Evolutionary conservation across 164 flowering plant genomes (phyloP).

Genomic region (Vitis cinerea): DNA sequence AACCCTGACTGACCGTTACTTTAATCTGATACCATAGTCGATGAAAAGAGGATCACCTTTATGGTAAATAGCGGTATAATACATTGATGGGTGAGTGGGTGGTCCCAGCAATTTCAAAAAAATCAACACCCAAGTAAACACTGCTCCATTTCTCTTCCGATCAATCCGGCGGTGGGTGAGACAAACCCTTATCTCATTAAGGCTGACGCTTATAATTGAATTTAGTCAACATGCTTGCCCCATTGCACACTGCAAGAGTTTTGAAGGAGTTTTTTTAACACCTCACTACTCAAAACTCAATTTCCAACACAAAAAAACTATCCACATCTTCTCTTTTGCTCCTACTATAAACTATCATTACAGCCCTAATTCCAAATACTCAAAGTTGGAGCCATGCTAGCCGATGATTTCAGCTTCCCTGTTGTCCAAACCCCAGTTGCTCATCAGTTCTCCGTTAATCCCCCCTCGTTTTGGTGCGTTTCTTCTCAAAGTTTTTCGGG

Average conservation of each 20-base stretch:
- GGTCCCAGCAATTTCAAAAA: no score
- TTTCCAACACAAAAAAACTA: neutral
- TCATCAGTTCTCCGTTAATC: neutral
- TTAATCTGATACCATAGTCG: no score
- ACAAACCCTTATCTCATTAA: neutral
- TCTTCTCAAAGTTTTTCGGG: slow-evolving; percentile 7
- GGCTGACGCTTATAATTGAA: neutral
- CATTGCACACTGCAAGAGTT: neutral
- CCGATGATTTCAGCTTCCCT: slow-evolving; percentile 21
- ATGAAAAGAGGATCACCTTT: no score
- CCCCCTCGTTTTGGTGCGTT: slow-evolving; percentile 14
- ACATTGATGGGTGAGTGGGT: no score
- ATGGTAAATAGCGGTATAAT: no score
- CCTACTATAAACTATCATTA: neutral
- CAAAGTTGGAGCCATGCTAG: slow-evolving; percentile 2
- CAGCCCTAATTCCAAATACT: neutral
- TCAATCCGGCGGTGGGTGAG: slow-evolving; percentile 5
- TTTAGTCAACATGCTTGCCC: neutral
- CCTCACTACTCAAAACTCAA: neutral
- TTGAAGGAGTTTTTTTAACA: neutral
- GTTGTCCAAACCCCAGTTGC: neutral
- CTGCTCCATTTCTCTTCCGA: neutral
- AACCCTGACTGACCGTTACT: no score
- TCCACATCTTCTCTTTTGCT: neutral
- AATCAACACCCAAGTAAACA: no score